A percentile compares a stretch with the other conserved stretches of the same genome.
These are phyloP conservation scores for Monascus purpureus DNA, from an alignment of 495 filamentous ascomycete species.

Conservation along the genomic window DNA sequence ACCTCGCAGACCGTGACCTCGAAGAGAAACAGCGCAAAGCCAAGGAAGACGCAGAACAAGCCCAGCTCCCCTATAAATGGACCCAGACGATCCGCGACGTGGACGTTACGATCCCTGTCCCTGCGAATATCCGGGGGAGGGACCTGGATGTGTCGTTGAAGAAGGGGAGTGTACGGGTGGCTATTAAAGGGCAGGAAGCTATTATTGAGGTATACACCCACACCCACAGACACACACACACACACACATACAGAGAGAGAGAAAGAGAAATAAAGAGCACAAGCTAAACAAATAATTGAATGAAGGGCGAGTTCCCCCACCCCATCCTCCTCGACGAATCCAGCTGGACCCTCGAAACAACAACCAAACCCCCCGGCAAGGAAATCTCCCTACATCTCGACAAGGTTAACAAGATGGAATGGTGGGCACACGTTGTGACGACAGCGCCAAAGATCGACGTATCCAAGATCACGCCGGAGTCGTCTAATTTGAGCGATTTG, in stretches of 20 bases:
- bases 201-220: conserved; percentile 53
- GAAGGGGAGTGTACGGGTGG: conserved; percentile 64
- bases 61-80: conserved; percentile 92
- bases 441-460: conserved; percentile 75
- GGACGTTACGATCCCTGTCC: conserved; percentile 63
- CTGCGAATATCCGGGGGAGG: conserved; percentile 66
- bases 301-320: conserved; percentile 73
- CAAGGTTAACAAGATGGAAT: conserved; percentile 94
- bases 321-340: conserved; percentile 69
- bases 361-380: conserved; percentile 46
- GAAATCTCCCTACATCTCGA: conserved; percentile 82
- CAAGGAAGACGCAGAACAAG: conserved; percentile 78
- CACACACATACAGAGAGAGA: too few species aligned
- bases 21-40: conserved; percentile 56
- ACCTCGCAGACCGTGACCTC: conserved; percentile 30
- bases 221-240: neutral
- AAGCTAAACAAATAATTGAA: neutral
- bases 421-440: conserved; percentile 90
- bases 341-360: conserved; percentile 81
- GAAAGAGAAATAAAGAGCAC: too few species aligned
- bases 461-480: conserved; percentile 87
- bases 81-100: conserved; percentile 87
- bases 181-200: conserved; percentile 75
- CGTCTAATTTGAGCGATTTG: conserved; percentile 74
- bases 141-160: conserved; percentile 77